Evolutionary conservation across 2,329 filamentous ascomycete species (phyloP), one percentile per base, ranked within the genome.

Genomic region (Botrytis sinoallii): DNA sequence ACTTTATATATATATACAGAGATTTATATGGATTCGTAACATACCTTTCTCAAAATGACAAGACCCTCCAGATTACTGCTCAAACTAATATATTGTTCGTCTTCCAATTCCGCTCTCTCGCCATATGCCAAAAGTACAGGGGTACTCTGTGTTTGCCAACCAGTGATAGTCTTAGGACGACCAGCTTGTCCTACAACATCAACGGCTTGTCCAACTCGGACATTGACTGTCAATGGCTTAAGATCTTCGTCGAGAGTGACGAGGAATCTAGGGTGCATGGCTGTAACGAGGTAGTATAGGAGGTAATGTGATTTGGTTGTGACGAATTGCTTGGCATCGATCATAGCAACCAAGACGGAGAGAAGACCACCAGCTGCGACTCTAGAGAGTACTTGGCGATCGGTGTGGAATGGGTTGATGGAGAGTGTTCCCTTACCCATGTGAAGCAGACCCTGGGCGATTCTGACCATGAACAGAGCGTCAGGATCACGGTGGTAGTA

Each of bases 141-240:
- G n/a, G 96, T 99, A 85, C 93, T 98, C 86, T 99, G 96, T 77
- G 96, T 99, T 85, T 99, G 96, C 96, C 96, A 99, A 71, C 96
- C 96, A 16, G 96, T 99, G 80, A 99, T 99, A 3, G 96, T 99
- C 91, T 99, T 98, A 78, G 96, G 96, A 76, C 95, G 90, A 82
- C 96, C 96, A 20, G 97, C 96, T 83, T 98, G 96, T 70, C 96
- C 97, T 59, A 99, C 96, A 60, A 99, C 95, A 82, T 99, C 96
- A 32, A 99, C 97, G 25, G 97, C 96, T 85, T 99, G 97, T 83
- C 96, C 96, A 63, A 99, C 95, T 46, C 96, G 92, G 25, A 99
- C 96, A 79, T 98, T 98, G 81, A 98, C 95, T 71, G 93, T 95
- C 76, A 99, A 85, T 7, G 96, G 96, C 84, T 97, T 92, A 72